A percentile compares a stretch with the other conserved stretches of the same genome.
These are phyloP conservation scores for Amphichorda felina DNA, from an alignment of 2,329 filamentous ascomycete genomes.

Conservation along the genomic window DNA sequence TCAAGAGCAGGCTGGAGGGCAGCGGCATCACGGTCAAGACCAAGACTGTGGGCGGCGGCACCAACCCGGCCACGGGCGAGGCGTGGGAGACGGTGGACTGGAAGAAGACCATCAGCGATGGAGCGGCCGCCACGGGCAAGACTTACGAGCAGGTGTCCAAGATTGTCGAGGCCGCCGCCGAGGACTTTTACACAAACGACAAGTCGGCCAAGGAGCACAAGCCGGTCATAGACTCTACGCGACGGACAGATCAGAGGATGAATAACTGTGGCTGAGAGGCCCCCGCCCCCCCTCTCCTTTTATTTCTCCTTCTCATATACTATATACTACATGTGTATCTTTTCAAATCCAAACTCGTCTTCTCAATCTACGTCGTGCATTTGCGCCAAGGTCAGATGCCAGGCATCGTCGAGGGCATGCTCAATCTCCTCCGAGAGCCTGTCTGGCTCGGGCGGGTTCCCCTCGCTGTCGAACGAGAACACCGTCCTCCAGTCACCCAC, in stretches of 20 bases:
- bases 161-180: no score
- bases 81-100: background rate
- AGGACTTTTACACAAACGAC: no score
- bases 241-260: no score
- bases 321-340: no score
- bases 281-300: no score
- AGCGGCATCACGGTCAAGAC: no score
- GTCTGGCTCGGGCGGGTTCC: conserved; percentile 4
- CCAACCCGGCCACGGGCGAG: background rate
- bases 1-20: no score
- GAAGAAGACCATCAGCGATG: background rate
- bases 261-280: no score
- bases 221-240: no score
- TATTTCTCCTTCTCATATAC: no score
- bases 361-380: conserved; percentile 3
- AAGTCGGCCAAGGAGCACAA: no score
- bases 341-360: background rate
- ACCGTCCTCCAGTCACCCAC: conserved; percentile 3
- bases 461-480: conserved; percentile 4
- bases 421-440: conserved; percentile 4
- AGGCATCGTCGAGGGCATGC: background rate
- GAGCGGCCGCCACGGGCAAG: background rate
- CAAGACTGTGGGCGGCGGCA: background rate
- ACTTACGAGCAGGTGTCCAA: no score
- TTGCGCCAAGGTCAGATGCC: conserved; percentile 3